A percentile compares a stretch with the other conserved stretches of the same genome.
Conservation (phyloP, 2,329 filamentous ascomycete species). For the Fusarium nurragi region DNA sequence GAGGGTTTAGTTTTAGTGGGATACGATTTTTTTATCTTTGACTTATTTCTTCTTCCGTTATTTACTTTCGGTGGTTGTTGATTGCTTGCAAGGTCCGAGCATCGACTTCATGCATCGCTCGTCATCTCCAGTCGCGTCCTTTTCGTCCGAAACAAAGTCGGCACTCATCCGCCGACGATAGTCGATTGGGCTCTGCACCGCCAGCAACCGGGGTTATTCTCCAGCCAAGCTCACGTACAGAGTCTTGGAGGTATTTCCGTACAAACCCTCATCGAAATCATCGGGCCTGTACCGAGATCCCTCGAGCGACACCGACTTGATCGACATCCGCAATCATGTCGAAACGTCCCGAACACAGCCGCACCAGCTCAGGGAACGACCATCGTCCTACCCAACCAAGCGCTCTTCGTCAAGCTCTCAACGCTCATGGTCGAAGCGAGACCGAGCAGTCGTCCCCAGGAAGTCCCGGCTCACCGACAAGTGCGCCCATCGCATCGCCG, state of each 20-base stretch:
- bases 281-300: neutral
- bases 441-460: constrained; percentile 11
- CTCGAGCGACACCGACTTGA: neutral
- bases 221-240: constrained; percentile 3
- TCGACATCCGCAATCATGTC: constrained; percentile 38
- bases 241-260: neutral
- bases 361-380: constrained; percentile 46
- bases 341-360: constrained; percentile 42
- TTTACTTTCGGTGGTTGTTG: neutral
- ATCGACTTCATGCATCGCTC: constrained; percentile 26
- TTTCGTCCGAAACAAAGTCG: constrained; percentile 19
- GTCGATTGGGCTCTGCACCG: neutral
- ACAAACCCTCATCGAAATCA: neutral
- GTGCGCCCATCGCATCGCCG: constrained; percentile 33
- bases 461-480: constrained; percentile 14
- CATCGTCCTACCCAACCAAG: constrained; percentile 58
- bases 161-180: constrained; percentile 1
- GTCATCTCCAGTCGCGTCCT: constrained; percentile 19
- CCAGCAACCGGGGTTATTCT: neutral
- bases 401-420: constrained; percentile 58
- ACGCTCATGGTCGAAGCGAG: constrained; percentile 40
- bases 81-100: neutral
- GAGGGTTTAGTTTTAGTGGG: constrained; percentile 17
- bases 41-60: neutral
- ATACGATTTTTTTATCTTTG: constrained; percentile 9